Evolutionary conservation across 169 alveolate genomes (phyloP).

Genomic region (Besnoitia besnoiti): DNA sequence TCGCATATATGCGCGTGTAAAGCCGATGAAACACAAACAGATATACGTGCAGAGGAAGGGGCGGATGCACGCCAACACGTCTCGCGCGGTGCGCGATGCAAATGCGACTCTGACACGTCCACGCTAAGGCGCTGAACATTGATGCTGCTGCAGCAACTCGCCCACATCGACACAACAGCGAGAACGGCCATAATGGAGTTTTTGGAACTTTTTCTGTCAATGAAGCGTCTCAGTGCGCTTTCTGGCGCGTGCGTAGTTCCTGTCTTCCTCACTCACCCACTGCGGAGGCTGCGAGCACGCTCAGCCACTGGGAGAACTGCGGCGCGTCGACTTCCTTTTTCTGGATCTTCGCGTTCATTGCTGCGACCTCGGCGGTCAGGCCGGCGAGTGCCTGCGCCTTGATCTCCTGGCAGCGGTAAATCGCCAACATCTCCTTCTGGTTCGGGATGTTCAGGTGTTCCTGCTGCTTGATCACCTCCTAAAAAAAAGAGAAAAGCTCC

Average conservation of each 20-base stretch:
- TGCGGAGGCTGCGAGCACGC: background rate
- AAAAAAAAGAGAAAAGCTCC: conserved; percentile 65
- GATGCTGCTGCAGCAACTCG: too few species aligned
- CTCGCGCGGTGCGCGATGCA: too few species aligned
- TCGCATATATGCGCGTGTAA: too few species aligned
- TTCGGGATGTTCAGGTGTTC: conserved; percentile 87
- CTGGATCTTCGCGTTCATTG: conserved; percentile 28
- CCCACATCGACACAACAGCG: too few species aligned
- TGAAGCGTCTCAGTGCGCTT: background rate
- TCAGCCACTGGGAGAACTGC: background rate
- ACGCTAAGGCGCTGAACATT: too few species aligned
- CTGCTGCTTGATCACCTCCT: conserved; percentile 84
- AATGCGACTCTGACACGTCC: too few species aligned
- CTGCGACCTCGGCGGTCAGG: conserved; percentile 9
- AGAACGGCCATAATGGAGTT: too few species aligned
- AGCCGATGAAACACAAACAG: too few species aligned
- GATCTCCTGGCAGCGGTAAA: conserved; percentile 84
- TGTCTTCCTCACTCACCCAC: background rate
- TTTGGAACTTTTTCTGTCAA: too few species aligned
- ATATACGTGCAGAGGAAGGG: too few species aligned
- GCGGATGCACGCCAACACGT: too few species aligned
- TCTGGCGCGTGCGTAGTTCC: too few species aligned
- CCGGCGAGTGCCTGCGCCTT: conserved; percentile 75
- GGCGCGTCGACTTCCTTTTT: conserved; percentile 11
- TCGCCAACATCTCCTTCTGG: conserved; percentile 87